These are phyloP conservation scores for Lomentospora prolificans DNA, from an alignment of 2,329 filamentous ascomycete species.

Conservation along the genomic window DNA sequence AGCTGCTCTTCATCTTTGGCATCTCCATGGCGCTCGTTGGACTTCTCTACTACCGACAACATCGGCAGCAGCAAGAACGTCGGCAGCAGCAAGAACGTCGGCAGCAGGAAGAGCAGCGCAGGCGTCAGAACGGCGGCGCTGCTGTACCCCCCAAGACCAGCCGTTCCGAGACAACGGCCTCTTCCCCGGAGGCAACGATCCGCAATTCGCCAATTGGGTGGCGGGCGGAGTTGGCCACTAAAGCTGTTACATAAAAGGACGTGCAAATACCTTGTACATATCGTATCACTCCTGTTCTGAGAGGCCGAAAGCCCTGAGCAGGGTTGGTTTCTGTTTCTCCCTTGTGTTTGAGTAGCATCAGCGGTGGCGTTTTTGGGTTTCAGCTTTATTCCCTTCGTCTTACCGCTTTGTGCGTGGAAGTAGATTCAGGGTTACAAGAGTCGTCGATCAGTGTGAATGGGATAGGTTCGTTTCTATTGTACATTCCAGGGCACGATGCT, in stretches of 20 bases:
- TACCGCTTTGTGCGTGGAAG: neutral
- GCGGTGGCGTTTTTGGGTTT: neutral
- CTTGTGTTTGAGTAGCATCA: slow-evolving; percentile 1
- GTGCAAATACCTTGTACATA: no score
- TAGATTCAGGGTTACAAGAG: neutral
- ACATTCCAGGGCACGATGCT: no score
- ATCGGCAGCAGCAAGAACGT: slow-evolving; percentile 48
- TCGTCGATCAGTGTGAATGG: neutral
- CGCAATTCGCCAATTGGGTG: slow-evolving; percentile 55
- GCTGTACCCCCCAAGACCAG: slow-evolving; percentile 9
- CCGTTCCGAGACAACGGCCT: slow-evolving; percentile 15
- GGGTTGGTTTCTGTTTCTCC: slow-evolving; percentile 1
- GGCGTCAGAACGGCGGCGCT: slow-evolving; percentile 8
- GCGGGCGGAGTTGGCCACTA: slow-evolving; percentile 55
- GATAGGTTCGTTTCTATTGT: no score
- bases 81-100: slow-evolving; percentile 9
- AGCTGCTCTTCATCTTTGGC: slow-evolving; percentile 74
- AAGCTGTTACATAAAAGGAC: slow-evolving; percentile 8
- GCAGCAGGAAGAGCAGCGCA: neutral
- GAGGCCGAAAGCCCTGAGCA: neutral
- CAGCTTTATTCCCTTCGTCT: neutral
- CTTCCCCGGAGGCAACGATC: slow-evolving; percentile 52
- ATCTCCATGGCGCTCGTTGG: slow-evolving; percentile 65
- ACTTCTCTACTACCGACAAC: slow-evolving; percentile 73
- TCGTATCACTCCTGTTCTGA: neutral